Conservation (phyloP, 2,329 filamentous ascomycete genomes). For the Pleomassaria siparia region DNA sequence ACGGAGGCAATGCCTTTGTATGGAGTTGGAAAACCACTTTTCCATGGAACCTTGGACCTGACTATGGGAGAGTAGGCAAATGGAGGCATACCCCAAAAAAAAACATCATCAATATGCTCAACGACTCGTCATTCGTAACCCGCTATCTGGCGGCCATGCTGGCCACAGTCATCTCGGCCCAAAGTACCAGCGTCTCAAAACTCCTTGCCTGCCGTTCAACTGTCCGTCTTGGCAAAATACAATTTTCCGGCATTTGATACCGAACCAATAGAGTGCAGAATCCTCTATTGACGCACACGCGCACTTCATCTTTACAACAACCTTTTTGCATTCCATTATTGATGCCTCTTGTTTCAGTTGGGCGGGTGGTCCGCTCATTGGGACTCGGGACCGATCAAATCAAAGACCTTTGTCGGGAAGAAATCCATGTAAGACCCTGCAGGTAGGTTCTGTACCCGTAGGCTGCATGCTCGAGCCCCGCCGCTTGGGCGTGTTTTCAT, state of each 20-base stretch:
- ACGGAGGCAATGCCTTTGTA: too few species aligned
- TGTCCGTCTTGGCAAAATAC: neutral
- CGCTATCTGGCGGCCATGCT: too few species aligned
- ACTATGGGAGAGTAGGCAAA: too few species aligned
- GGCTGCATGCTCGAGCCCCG: neutral
- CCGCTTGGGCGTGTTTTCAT: neutral
- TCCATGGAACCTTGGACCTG: too few species aligned
- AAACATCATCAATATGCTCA: neutral
- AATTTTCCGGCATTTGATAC: neutral
- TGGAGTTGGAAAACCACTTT: too few species aligned
- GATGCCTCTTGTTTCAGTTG: too few species aligned
- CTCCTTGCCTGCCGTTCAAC: neutral
- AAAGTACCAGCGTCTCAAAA: neutral
- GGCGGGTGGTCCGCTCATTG: too few species aligned
- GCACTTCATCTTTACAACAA: neutral
- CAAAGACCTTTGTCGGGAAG: too few species aligned
- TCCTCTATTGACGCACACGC: neutral
- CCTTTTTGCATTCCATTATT: too few species aligned
- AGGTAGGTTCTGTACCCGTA: neutral
- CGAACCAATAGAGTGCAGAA: neutral
- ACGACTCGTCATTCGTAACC: neutral
- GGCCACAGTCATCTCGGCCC: neutral
- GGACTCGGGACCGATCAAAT: too few species aligned
- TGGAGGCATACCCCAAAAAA: too few species aligned
- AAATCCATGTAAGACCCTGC: too few species aligned